Percentiles rank a stretch among this genome's conserved stretches.
These are phyloP conservation scores for Aureobasidium pullulans DNA, from an alignment of 2,329 filamentous ascomycete species.

Conservation along the genomic window DNA sequence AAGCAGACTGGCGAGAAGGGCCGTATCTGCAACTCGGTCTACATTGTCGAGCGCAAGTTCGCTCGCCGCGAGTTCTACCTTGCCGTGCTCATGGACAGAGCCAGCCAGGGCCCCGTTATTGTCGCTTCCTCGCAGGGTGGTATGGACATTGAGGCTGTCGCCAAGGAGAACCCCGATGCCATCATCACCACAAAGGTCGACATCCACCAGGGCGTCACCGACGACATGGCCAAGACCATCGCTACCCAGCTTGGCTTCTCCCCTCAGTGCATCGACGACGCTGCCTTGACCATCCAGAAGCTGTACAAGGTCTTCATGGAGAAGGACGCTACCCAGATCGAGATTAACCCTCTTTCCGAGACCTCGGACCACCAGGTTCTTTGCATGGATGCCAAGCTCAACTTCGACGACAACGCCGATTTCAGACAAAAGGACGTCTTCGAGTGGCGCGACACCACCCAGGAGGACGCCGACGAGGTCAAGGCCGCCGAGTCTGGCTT, in stretches of 20 bases:
- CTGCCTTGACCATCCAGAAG: constrained; percentile 95
- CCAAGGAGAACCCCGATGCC: constrained; percentile 93
- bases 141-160: constrained; percentile 98
- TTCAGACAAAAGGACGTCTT: constrained; percentile 98
- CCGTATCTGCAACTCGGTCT: constrained; percentile 93
- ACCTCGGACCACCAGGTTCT: constrained; percentile 97
- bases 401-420: constrained; percentile 97
- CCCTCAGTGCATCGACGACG: constrained; percentile 92
- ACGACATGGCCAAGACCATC: constrained; percentile 86
- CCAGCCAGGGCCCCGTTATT: constrained; percentile 83
- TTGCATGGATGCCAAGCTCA: constrained; percentile 99
- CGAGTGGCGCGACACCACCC: constrained; percentile 82
- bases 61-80: constrained; percentile 98
- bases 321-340: constrained; percentile 97
- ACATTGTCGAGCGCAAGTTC: constrained; percentile 99
- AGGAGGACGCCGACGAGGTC: constrained; percentile 97
- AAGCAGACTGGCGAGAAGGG: constrained; percentile 96
- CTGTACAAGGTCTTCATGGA: constrained; percentile 98
- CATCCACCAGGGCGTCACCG: constrained; percentile 90
- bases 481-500: constrained; percentile 87
- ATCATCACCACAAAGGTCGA: constrained; percentile 91
- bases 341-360: constrained; percentile 98
- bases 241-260: constrained; percentile 92
- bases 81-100: constrained; percentile 95
- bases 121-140: constrained; percentile 97